phyloP scores from a whole-genome alignment of 768 basidiomycete species.

The Suillus americanus region DNA sequence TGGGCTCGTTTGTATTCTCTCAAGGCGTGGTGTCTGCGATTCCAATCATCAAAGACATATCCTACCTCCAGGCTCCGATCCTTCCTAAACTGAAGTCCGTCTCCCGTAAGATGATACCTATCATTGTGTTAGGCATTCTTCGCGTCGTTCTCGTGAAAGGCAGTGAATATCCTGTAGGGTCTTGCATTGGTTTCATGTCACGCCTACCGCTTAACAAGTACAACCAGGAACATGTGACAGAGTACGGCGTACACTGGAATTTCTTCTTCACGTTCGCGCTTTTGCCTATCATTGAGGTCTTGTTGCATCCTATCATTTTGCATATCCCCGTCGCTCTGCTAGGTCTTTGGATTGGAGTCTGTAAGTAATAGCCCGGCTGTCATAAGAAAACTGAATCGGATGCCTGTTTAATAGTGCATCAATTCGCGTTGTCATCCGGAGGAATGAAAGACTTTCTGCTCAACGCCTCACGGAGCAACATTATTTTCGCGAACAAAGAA shows the following conservation, averaged over 20 bases:
- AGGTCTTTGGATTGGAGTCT: conserved; percentile 57
- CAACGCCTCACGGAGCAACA: conserved; percentile 54
- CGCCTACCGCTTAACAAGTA: conserved; percentile 13
- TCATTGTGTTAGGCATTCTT: conserved; percentile 72
- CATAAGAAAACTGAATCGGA: background rate
- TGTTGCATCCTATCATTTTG: conserved; percentile 65
- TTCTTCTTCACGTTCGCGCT: conserved; percentile 93
- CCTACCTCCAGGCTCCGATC: conserved; percentile 48
- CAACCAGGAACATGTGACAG: conserved; percentile 87
- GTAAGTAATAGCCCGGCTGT: conserved; percentile 37
- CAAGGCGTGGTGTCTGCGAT: conserved; percentile 91
- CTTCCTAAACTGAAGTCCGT: conserved; percentile 50
- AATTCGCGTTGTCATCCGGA: conserved; percentile 55
- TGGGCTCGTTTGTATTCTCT: conserved; percentile 96
- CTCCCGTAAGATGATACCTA: conserved; percentile 59
- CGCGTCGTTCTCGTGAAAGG: conserved; percentile 89
- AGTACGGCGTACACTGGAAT: conserved; percentile 98
- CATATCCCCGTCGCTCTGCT: conserved; percentile 59
- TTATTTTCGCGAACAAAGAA: conserved; percentile 88
- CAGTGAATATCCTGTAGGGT: conserved; percentile 84
- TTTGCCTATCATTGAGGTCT: conserved; percentile 69
- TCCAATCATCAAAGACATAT: conserved; percentile 67
- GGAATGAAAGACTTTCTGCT: conserved; percentile 67
- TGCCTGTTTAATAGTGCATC: conserved; percentile 56
- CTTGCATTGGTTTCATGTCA: background rate